Conservation (phyloP, 1,284 basidiomycete species). For the Mycosarcoma mackinlayi region DNA sequence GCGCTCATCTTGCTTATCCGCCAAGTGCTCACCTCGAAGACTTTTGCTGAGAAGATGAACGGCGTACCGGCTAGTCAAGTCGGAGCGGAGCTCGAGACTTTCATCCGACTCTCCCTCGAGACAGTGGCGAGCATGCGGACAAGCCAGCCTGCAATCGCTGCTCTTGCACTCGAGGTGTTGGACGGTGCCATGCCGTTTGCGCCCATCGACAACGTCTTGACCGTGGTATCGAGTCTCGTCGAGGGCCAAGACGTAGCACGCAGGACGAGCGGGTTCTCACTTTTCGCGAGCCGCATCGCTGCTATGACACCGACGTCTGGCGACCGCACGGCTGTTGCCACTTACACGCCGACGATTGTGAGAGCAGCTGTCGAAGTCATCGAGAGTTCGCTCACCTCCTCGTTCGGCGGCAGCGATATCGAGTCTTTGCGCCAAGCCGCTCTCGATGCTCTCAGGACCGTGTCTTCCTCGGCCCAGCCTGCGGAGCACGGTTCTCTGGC, state of each 20-base stretch:
- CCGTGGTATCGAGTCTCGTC: slow-evolving; percentile 45
- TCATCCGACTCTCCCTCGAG: slow-evolving; percentile 40
- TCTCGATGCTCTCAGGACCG: slow-evolving; percentile 49
- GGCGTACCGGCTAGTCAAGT: slow-evolving; percentile 17
- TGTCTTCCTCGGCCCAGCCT: slow-evolving; percentile 26
- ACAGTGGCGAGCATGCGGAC: slow-evolving; percentile 18
- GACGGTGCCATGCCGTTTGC: slow-evolving; percentile 52
- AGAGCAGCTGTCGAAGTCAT: slow-evolving; percentile 40
- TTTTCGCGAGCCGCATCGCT: slow-evolving; percentile 49
- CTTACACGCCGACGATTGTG: slow-evolving; percentile 43
- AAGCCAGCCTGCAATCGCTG: slow-evolving; percentile 21
- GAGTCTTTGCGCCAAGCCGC: slow-evolving; percentile 42
- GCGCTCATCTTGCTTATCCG: slow-evolving; percentile 56
- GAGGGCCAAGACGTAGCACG: slow-evolving; percentile 25
- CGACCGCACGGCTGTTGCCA: slow-evolving; percentile 35
- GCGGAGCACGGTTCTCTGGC: slow-evolving; percentile 45
- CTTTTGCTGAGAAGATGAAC: slow-evolving; percentile 35
- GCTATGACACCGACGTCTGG: slow-evolving; percentile 23
- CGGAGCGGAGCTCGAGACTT: slow-evolving; percentile 33
- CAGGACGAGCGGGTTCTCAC: slow-evolving; percentile 47
- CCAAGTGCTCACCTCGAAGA: slow-evolving; percentile 45
- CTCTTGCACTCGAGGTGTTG: slow-evolving; percentile 43
- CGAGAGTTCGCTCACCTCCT: slow-evolving; percentile 18
- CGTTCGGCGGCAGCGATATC: slow-evolving; percentile 22
- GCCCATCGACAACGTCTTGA: slow-evolving; percentile 45